Base-by-base conservation (phyloP, 345 rosid species). In the Raphanus sativus region DNA sequence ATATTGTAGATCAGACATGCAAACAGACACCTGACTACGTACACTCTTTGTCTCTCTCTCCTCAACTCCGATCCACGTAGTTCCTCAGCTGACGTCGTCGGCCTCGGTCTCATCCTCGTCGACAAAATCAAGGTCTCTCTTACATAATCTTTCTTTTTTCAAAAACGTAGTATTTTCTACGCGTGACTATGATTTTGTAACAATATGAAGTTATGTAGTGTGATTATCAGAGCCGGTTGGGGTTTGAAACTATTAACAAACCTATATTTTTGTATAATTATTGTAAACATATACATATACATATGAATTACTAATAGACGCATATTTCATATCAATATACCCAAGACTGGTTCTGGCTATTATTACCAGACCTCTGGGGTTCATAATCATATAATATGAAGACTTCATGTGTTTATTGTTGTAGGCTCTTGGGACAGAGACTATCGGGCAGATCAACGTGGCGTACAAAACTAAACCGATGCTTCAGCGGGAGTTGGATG, bases 11-110 rank as follows among this genome's bases (percentile, higher is more conserved):
- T 25, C 1, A 63, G 25, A 80, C 81, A 32, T 82, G 89, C 80
- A 76, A 78, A 42, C 45, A 73, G 8, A 83, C 78, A 45, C 84
- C 82, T 4, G 50, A 61, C 25, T 71, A 66, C n/a, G n/a, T n/a
- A n/a, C 75, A 71, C 58, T 25, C 82, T 82, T 10, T 86, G 86
- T 69, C 9, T 63, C 1, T 75, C 80, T 15, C 56, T 80, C 4
- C 83, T 82, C 29, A n/a, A 40, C 54, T 78, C 86, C 0, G 81
- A 84, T 79, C 83, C 85, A 62, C 69, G 73, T 69, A 76, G 83
- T 77, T 54, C 83, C 25, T n/a, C 62, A 6, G 77, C 85, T 0
- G 83, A 82, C 13, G 68, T 67, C 4, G 29, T 17, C 24, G 84
- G 81, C 30, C 75, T 83, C 6, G 83, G 45, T 17, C 74, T 65